These are phyloP conservation scores for Penicillium sp. DNA, from an alignment of 2,329 filamentous ascomycete species.

Conservation along the genomic window DNA sequence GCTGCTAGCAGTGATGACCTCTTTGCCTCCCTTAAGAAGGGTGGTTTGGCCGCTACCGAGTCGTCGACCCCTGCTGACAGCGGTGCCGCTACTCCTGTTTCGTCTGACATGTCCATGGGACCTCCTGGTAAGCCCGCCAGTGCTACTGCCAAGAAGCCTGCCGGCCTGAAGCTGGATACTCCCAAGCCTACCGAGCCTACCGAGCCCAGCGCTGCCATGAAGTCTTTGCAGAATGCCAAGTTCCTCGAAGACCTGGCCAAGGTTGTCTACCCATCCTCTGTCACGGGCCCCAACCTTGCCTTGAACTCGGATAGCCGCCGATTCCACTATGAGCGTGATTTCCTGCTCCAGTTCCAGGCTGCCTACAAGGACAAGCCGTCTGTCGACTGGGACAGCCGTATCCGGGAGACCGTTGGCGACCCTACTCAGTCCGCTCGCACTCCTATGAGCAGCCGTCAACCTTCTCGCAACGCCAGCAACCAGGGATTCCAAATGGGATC, in stretches of 20 bases:
- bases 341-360: constrained; percentile 92
- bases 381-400: constrained; percentile 85
- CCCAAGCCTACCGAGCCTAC: constrained; percentile 85
- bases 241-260: constrained; percentile 79
- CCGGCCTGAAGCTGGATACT: constrained; percentile 83
- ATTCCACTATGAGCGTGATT: constrained; percentile 94
- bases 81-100: constrained; percentile 47
- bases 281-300: constrained; percentile 87
- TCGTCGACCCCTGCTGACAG: constrained; percentile 45
- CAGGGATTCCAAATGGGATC: constrained; percentile 71
- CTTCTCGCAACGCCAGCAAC: constrained; percentile 44
- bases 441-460: constrained; percentile 51
- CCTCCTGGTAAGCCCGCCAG: constrained; percentile 56
- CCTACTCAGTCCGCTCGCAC: constrained; percentile 54
- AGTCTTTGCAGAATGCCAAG: constrained; percentile 86
- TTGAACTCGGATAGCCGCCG: constrained; percentile 77
- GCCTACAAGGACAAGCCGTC: constrained; percentile 98
- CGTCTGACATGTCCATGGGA: constrained; percentile 44
- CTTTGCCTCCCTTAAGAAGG: constrained; percentile 48
- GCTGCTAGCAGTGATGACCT: constrained; percentile 29
- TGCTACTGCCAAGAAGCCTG: constrained; percentile 71
- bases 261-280: constrained; percentile 77
- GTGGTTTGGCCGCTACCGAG: constrained; percentile 37
- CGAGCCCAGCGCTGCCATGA: constrained; percentile 87
- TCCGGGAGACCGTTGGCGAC: constrained; percentile 83